Evolutionary conservation across 2,329 filamentous ascomycete species (phyloP).

Genomic region (Colletotrichum neosansevieriae): DNA sequence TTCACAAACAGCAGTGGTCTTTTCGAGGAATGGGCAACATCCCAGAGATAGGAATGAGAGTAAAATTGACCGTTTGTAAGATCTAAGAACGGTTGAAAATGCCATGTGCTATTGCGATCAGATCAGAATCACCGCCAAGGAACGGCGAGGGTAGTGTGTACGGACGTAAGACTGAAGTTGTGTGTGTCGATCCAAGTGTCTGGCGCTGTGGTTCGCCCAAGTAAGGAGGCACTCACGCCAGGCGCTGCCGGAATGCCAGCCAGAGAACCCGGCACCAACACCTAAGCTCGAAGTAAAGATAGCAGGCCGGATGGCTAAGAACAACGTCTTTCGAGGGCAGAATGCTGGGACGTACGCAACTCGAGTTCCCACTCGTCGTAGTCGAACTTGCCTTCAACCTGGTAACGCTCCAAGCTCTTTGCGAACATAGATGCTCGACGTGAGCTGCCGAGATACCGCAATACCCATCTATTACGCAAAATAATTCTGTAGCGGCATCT

Average conservation of each 20-base stretch:
- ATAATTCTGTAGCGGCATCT: too few species aligned
- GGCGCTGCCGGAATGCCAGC: constrained; percentile 1
- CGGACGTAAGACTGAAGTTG: constrained; percentile 32
- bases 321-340: too few species aligned
- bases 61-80: neutral
- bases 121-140: constrained; percentile 14
- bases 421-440: too few species aligned
- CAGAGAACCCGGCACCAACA: neutral
- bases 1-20: too few species aligned
- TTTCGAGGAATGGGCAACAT: neutral
- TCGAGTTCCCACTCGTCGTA: too few species aligned
- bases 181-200: constrained; percentile 1
- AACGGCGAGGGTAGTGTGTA: constrained; percentile 30
- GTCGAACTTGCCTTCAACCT: too few species aligned
- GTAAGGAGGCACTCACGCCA: neutral
- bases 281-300: neutral
- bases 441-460: too few species aligned
- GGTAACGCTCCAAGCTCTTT: too few species aligned
- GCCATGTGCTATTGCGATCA: constrained; percentile 29
- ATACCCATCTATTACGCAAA: too few species aligned
- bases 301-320: too few species aligned
- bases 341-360: too few species aligned
- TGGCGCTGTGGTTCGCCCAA: constrained; percentile 9
- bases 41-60: neutral
- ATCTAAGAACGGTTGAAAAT: constrained; percentile 17